These are phyloP conservation scores for Fonsecaea multimorphosa DNA, from an alignment of 2,329 filamentous ascomycete genomes.

Conservation along the genomic window DNA sequence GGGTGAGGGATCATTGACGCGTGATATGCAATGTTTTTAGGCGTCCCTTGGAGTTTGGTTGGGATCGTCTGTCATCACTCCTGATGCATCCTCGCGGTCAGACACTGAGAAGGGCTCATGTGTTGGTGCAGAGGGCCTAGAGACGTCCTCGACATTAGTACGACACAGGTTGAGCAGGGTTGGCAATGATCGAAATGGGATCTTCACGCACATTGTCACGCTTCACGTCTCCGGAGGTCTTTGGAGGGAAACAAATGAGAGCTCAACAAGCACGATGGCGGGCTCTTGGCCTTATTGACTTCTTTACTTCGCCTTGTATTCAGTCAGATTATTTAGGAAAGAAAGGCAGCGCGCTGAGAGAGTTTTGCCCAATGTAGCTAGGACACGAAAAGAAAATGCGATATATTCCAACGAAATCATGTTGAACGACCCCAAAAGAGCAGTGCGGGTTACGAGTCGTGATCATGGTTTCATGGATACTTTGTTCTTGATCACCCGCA, in stretches of 20 bases:
- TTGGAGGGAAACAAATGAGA: neutral
- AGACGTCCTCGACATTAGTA: neutral
- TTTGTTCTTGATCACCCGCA: no score
- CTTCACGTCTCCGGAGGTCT: constrained; percentile 1
- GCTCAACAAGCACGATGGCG: neutral
- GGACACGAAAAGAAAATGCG: constrained; percentile 11
- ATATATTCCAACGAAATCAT: neutral
- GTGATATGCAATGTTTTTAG: constrained; percentile 7
- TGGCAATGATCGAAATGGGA: constrained; percentile 6
- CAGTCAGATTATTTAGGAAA: constrained; percentile 20
- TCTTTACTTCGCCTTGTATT: constrained; percentile 17
- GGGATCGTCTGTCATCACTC: constrained; percentile 3
- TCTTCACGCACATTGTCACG: constrained; percentile 16
- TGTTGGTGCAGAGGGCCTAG: neutral
- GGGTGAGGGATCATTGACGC: neutral
- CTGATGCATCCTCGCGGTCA: neutral
- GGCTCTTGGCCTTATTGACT: neutral
- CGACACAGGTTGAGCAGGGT: neutral
- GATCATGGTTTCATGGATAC: no score
- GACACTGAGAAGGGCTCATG: neutral
- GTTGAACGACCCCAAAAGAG: neutral
- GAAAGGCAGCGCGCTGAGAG: constrained; percentile 1
- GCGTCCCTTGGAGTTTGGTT: constrained; percentile 9
- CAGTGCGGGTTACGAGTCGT: no score
- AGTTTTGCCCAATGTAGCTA: neutral